A percentile compares a stretch with the other conserved stretches of the same genome.
phyloP scores from a whole-genome alignment of 1,139 yeast genomes.

The Scheffersomyces illinoinensis region DNA sequence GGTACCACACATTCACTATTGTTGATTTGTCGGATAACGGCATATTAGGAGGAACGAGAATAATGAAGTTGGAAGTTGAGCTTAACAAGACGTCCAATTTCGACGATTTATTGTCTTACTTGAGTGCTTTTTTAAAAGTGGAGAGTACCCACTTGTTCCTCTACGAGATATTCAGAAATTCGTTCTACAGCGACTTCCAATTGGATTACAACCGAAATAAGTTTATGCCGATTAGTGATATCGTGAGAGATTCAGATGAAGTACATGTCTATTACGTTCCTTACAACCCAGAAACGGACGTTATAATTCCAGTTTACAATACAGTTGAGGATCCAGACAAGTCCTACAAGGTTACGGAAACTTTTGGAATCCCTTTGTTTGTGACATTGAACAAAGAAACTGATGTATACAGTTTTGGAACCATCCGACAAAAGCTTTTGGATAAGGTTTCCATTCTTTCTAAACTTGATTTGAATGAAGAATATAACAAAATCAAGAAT shows the following conservation, averaged over 20 bases:
- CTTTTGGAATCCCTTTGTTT: conserved; percentile 77
- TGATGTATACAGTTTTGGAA: conserved; percentile 48
- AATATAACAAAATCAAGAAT: conserved; percentile 21
- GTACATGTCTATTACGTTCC: conserved; percentile 71
- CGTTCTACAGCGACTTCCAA: conserved; percentile 71
- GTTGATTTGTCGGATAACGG: conserved; percentile 59
- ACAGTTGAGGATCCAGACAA: conserved; percentile 46
- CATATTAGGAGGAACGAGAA: conserved; percentile 12
- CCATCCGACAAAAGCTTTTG: conserved; percentile 58
- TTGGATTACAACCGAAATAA: conserved; percentile 57
- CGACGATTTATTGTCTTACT: conserved; percentile 60
- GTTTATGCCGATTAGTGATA: conserved; percentile 68
- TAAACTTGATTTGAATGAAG: conserved; percentile 22
- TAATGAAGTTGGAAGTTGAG: conserved; percentile 63
- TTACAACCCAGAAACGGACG: conserved; percentile 40
- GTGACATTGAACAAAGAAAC: conserved; percentile 55
- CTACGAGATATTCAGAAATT: conserved; percentile 70
- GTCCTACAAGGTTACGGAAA: conserved; percentile 35
- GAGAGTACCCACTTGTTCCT: conserved; percentile 51
- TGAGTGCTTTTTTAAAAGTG: conserved; percentile 53
- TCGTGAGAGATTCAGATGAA: conserved; percentile 63
- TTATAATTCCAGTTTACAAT: conserved; percentile 71
- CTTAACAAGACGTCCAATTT: conserved; percentile 66
- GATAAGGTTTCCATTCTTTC: conserved; percentile 29
- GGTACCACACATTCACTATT: conserved; percentile 68